Base-by-base conservation (phyloP, 2,329 filamentous ascomycete genomes). In the Myriosclerotinia duriaeana region DNA sequence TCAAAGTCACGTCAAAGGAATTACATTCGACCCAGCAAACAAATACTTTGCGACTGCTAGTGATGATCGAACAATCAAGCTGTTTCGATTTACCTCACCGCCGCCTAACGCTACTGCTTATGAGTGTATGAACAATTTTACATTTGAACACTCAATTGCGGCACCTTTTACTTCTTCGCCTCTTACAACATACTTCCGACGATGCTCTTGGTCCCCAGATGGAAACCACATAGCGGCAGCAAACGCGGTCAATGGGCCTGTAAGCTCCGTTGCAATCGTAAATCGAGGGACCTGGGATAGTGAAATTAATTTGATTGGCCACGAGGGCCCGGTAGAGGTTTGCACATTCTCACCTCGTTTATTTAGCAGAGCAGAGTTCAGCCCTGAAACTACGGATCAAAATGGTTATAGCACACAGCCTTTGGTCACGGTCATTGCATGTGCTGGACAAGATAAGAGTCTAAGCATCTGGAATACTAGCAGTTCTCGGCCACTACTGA, bases 31-130 rank as follows among this genome's bases (percentile, higher is more conserved):
- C 76, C 95, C 95, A 0, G 95, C 95, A 53, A 98, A 98, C 81
- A 99, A 98, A 77, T 99, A 97, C 82, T 99, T 99, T 78, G 95
- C 96, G 20, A 99, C 96, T 0, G 93, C 96, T 2, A 97, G 93
- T 79, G 95, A 99, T 77, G 95, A 99, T 78, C 88, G 95, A 68
- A 94, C 93, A 2, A 96, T 99, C 79, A 96, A 96, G 77, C 92
- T 99, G 73, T 98, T 96, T 79, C 88, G 93, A 67, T 99, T 97
- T 78, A 97, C 91, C 2, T 90, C 94, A 1, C 93, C 95, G 0
- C 86, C 89, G 1, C 91, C 95, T 12, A 97, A 97, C 77, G 92
- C 95, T 46, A 96, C 92, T 1, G 88, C 94, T 64, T 92, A 98
- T 76, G 95, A 99, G 77, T 95, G 97, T 80, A 88, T 95, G 70